Evolutionary conservation across 2,329 filamentous ascomycete genomes (phyloP).

Genomic region (Seiridium unicorne): DNA sequence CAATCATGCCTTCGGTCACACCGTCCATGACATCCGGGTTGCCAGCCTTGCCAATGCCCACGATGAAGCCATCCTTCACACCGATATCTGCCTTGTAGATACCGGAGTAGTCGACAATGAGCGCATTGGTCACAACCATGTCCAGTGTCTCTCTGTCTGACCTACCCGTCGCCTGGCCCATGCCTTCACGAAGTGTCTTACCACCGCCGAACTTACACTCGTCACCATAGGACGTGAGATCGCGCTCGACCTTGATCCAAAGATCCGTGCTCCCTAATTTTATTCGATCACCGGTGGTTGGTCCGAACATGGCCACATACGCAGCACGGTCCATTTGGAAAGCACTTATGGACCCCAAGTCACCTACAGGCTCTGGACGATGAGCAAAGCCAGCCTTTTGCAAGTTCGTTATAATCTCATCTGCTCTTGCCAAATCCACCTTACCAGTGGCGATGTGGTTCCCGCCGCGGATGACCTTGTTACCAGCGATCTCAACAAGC

Average conservation of each 20-base stretch:
- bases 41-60: slow-evolving; percentile 88
- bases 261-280: slow-evolving; percentile 80
- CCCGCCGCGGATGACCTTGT: slow-evolving; percentile 77
- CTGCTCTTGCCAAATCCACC: slow-evolving; percentile 62
- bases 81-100: slow-evolving; percentile 98
- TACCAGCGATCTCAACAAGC: slow-evolving; percentile 83
- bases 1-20: slow-evolving; percentile 73
- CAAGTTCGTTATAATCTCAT: slow-evolving; percentile 66
- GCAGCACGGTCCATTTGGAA: slow-evolving; percentile 73
- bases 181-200: slow-evolving; percentile 90
- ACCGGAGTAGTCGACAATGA: slow-evolving; percentile 87
- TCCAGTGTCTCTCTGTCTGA: slow-evolving; percentile 73
- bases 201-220: slow-evolving; percentile 95
- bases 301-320: slow-evolving; percentile 89
- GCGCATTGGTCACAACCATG: slow-evolving; percentile 82
- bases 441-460: slow-evolving; percentile 74
- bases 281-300: slow-evolving; percentile 84
- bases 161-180: slow-evolving; percentile 86
- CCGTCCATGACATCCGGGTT: slow-evolving; percentile 98
- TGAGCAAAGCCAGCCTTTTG: slow-evolving; percentile 78
- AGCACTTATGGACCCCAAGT: slow-evolving; percentile 53
- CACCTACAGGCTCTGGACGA: slow-evolving; percentile 60
- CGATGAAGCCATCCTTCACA: slow-evolving; percentile 82
- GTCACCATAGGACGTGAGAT: slow-evolving; percentile 82
- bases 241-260: slow-evolving; percentile 87